Base-by-base conservation (phyloP, 2,329 filamentous ascomycete species). In the Pseudogymnoascus sp. region DNA sequence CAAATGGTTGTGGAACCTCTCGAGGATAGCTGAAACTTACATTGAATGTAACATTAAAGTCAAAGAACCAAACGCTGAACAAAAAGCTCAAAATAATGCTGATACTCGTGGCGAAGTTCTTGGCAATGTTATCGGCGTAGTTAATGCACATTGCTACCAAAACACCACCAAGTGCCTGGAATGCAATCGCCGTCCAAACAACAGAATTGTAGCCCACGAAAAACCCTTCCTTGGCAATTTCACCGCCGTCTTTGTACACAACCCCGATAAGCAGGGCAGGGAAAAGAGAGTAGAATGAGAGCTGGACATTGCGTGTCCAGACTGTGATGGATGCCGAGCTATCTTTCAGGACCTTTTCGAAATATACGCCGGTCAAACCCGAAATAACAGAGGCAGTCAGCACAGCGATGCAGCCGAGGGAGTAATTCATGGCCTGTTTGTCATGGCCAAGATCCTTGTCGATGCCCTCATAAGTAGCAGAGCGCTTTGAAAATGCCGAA, bases 121-220 rank as follows among this genome's bases (percentile, higher is more conserved):
- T 96, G 63, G 90, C 87, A 71, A 96, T 95, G 70, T 94, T 95
- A 76, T 94, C 89, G 4, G 89, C 86, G 71, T 91, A 90, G 65
- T 88, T 89, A 73, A 94, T 88, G 71, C 88, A 90, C 63, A 94
- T 80, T 1, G 88, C 89, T 8, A 90, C 87, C n/a, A 96, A 77
- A 29, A 97, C 82, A 24, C 93, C 94, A 33, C 92, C 92, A 36
- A 87, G 76, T 0, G 92, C 89, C 73, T 99, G 94, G 63, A 94
- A 82, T 5, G 85, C 71, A 67, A 97, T 89, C 4, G 92, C 89
- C 4, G 85, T 80, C 92, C 92, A 97, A 2, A 97, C 93, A 17
- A 93, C 81, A 80, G 84, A 88, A 72, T 96, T 97, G 76, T 97
- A 99, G 2, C 94, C 94, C 62, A 89, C 88, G 68, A 99, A 97